Conservation (phyloP, 768 basidiomycete genomes). For the Suillus sp. region DNA sequence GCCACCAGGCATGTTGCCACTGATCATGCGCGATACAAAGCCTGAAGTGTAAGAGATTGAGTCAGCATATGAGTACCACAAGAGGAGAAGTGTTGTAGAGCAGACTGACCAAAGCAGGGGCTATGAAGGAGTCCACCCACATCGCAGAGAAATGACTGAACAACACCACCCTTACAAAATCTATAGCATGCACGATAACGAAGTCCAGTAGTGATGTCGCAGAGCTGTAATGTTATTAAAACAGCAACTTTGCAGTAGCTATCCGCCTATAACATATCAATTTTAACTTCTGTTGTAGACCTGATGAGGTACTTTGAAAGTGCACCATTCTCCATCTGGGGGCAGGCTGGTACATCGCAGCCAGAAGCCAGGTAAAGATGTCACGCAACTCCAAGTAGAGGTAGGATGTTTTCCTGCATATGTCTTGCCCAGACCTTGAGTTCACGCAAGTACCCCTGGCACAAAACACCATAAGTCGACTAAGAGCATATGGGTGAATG, state of each 20-base stretch:
- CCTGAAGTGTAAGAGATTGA: too few species aligned
- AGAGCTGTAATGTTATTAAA: neutral
- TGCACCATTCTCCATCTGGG: conserved; percentile 34
- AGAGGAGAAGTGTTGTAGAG: too few species aligned
- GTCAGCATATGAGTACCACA: too few species aligned
- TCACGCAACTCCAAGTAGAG: conserved; percentile 30
- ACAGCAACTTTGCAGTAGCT: neutral
- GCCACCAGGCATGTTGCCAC: too few species aligned
- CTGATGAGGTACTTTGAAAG: conserved; percentile 23
- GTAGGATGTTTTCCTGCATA: conserved; percentile 31
- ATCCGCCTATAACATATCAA: neutral
- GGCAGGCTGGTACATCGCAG: conserved; percentile 28
- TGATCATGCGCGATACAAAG: too few species aligned
- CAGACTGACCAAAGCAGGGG: conserved; percentile 47
- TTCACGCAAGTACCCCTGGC: conserved; percentile 25
- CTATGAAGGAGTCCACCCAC: conserved; percentile 61
- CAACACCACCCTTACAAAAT: conserved; percentile 60
- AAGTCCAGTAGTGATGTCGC: neutral
- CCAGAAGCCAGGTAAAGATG: conserved; percentile 27
- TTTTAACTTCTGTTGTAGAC: neutral
- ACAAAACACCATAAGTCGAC: neutral
- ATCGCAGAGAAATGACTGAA: conserved; percentile 70
- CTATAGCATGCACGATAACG: neutral
- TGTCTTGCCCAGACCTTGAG: conserved; percentile 23
- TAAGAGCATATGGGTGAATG: neutral